phyloP scores from a whole-genome alignment of 352 stramenopile species.

The Phytophthora meadii region DNA sequence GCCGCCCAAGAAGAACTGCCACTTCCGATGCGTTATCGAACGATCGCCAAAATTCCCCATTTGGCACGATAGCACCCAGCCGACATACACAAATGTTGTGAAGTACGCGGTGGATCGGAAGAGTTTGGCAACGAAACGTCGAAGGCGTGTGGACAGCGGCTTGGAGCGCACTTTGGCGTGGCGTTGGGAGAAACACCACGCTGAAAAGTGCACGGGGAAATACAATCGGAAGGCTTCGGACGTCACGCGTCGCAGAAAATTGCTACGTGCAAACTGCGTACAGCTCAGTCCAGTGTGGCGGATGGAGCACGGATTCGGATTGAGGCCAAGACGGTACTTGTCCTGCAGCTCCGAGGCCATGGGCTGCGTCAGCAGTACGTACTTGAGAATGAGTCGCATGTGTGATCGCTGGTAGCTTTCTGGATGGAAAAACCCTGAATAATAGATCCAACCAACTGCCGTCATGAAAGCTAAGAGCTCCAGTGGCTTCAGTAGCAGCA shows the following conservation, averaged over 20 bases:
- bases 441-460: constrained; percentile 66
- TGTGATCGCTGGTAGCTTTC: constrained; percentile 65
- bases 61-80: constrained; percentile 57
- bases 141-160: constrained; percentile 33
- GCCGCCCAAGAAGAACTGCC: constrained; percentile 61
- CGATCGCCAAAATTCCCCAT: constrained; percentile 47
- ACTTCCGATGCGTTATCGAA: constrained; percentile 54
- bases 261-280: constrained; percentile 46
- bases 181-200: constrained; percentile 56
- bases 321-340: constrained; percentile 49
- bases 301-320: constrained; percentile 53
- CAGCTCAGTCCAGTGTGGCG: constrained; percentile 53
- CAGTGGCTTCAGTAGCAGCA: constrained; percentile 40
- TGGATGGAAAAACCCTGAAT: constrained; percentile 64
- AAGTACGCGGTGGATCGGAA: constrained; percentile 61
- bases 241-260: constrained; percentile 51
- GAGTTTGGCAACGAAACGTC: constrained; percentile 44
- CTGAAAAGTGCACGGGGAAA: constrained; percentile 61
- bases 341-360: constrained; percentile 47
- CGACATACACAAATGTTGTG: constrained; percentile 56
- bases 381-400: constrained; percentile 67
- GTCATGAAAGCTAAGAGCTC: constrained; percentile 63
- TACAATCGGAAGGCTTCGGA: constrained; percentile 55
- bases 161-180: constrained; percentile 47
- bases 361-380: constrained; percentile 50